Conservation (phyloP, 208 protist species). For the Polymyxa betae region DNA sequence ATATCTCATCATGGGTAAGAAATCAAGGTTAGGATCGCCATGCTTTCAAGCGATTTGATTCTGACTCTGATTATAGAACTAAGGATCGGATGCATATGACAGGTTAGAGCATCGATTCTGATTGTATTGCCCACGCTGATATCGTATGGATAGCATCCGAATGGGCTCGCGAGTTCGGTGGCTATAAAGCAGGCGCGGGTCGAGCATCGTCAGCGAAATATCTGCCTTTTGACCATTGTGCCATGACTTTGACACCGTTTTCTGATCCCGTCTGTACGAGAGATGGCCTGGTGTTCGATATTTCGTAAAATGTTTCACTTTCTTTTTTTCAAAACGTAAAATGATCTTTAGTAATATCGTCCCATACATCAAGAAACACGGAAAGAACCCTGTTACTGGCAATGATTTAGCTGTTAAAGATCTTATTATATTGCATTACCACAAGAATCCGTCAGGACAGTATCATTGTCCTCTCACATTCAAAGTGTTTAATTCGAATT, state of each 20-base stretch:
- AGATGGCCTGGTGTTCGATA: constrained; percentile 75
- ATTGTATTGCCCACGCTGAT: background rate
- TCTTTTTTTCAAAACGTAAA: background rate
- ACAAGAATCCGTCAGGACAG: constrained; percentile 71
- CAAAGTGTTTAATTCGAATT: constrained; percentile 69
- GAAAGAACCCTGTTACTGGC: constrained; percentile 77
- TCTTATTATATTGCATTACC: constrained; percentile 75
- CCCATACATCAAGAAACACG: constrained; percentile 79
- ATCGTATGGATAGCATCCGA: constrained; percentile 28
- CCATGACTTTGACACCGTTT: constrained; percentile 77
- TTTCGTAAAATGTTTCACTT: constrained; percentile 66
- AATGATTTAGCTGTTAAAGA: constrained; percentile 74
- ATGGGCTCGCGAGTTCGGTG: constrained; percentile 60
- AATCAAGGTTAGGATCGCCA: background rate
- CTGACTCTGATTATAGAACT: constrained; percentile 57
- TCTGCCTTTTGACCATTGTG: constrained; percentile 79
- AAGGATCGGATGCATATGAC: constrained; percentile 67
- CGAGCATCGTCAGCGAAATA: background rate
- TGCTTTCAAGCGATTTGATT: background rate
- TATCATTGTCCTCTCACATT: constrained; percentile 80
- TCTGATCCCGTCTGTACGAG: constrained; percentile 73
- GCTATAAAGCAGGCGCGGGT: constrained; percentile 36
- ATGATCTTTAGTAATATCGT: constrained; percentile 74
- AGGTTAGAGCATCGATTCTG: background rate
- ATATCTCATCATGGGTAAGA: background rate